Evolutionary conservation across 2,329 filamentous ascomycete species (phyloP).

Genomic region (Zopfia rhizophila): DNA sequence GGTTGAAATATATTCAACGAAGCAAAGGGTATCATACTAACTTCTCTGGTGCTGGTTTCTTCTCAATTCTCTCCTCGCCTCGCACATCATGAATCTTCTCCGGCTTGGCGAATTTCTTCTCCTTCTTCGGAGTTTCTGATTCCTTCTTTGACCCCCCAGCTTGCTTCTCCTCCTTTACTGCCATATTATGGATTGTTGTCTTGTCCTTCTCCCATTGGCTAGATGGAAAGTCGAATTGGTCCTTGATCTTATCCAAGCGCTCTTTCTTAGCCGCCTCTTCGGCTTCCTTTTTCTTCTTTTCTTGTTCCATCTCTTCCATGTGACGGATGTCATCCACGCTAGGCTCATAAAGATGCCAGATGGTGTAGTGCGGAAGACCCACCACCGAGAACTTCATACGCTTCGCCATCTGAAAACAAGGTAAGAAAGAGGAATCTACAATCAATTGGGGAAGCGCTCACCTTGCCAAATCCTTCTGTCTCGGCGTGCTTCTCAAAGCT

Average conservation of each 20-base stretch:
- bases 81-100: constrained; percentile 28
- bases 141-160: constrained; percentile 53
- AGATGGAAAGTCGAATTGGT: constrained; percentile 79
- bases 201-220: constrained; percentile 93
- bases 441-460: constrained; percentile 53
- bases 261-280: constrained; percentile 81
- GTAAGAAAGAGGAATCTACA: constrained; percentile 35
- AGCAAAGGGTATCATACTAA: too few species aligned
- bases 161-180: constrained; percentile 64
- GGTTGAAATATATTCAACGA: too few species aligned
- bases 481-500: constrained; percentile 99
- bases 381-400: constrained; percentile 96
- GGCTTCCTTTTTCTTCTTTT: constrained; percentile 80
- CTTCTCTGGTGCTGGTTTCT: constrained; percentile 24
- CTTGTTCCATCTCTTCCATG: constrained; percentile 98
- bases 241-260: constrained; percentile 79
- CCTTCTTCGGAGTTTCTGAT: constrained; percentile 48
- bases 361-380: constrained; percentile 95
- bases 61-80: constrained; percentile 28
- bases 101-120: constrained; percentile 20
- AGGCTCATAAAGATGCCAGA: constrained; percentile 99
- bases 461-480: constrained; percentile 98
- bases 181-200: constrained; percentile 76
- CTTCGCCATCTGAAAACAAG: constrained; percentile 83
- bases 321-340: constrained; percentile 96